Conservation (phyloP, 129 eudicot species). For the Artemisia tridentata region DNA sequence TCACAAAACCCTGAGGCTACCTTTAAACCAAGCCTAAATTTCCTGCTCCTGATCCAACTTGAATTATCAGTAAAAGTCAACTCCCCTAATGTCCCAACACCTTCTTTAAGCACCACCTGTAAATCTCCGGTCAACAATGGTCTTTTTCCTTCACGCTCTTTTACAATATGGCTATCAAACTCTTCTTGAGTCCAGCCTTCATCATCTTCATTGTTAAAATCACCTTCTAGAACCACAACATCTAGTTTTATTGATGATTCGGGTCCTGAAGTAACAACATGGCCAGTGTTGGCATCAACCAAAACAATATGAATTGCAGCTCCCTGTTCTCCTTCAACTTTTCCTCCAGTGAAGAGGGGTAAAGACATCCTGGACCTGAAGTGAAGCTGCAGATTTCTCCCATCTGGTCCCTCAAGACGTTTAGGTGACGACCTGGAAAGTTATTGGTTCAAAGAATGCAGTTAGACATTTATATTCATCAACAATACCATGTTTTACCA, state of each 20-base stretch:
- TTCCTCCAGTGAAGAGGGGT: conserved; percentile 89
- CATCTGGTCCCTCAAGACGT: conserved; percentile 83
- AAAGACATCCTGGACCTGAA: conserved; percentile 70
- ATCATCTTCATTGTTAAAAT: conserved; percentile 81
- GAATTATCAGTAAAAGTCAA: conserved; percentile 86
- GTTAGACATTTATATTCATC: neutral
- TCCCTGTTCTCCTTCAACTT: conserved; percentile 98
- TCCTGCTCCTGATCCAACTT: conserved; percentile 94
- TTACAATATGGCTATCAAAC: conserved; percentile 82
- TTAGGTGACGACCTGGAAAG: conserved; percentile 74
- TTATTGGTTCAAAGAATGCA: neutral
- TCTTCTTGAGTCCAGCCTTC: conserved; percentile 84
- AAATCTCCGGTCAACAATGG: conserved; percentile 78
- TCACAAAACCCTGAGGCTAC: conserved; percentile 76
- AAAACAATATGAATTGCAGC: conserved; percentile 78
- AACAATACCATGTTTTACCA: neutral
- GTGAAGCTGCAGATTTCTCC: conserved; percentile 75
- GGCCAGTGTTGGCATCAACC: conserved; percentile 64
- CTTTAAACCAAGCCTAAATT: conserved; percentile 82
- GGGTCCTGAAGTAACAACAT: conserved; percentile 67
- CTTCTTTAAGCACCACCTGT: conserved; percentile 77
- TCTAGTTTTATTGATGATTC: conserved; percentile 80
- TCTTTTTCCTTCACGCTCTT: conserved; percentile 92
- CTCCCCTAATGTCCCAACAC: conserved; percentile 90
- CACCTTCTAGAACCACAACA: conserved; percentile 85